Evolutionary conservation across 345 rosid species (phyloP), one percentile per base, ranked within the genome.

Genomic region (Diplotaxis tenuifolia): DNA sequence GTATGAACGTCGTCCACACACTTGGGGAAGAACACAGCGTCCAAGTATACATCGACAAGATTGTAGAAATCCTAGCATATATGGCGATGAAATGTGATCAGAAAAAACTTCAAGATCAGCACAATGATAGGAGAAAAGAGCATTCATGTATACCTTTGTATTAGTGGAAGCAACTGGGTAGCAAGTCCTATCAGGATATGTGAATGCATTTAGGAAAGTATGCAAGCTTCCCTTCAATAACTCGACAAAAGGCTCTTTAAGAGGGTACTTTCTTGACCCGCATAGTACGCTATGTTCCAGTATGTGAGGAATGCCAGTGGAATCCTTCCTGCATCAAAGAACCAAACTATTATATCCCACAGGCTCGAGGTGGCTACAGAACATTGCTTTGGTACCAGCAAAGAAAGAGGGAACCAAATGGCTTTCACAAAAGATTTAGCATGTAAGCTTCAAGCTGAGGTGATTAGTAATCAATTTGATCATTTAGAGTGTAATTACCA

Each of bases 121-220:
- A 4, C 34, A 19, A 61, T 11, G 29, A 12, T 53, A 47, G 23
- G 40, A 5, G 14, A 9, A 12, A 55, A 23, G 32, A 6, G 32
- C 6, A 14, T 25, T 3, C 7, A 3, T 25, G 19, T 57, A 42
- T 77, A 95, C 99, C 92, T 92, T 95, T 31, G 81, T 80, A 79
- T 95, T 95, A 3, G 97, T 92, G 65, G 99, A 95, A 74, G 99
- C 97, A 77, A 95, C 96, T 1, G 99, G 99, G 71, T 92, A 95
- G 78, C 97, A 92, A 23, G 97, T 95, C 84, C 99, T 87, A 64
- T 95, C 99, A 47, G 97, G 97, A 83, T 92, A 95, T 2, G 99
- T 95, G 74, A 95, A 89, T 32, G 99, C 99, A 85, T 95, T 95
- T 74, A 95, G 68, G 75, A 92, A 95, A 29, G 97, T 95, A 67